Evolutionary conservation across 768 basidiomycete species (phyloP).

Genomic region (Mycena venus): DNA sequence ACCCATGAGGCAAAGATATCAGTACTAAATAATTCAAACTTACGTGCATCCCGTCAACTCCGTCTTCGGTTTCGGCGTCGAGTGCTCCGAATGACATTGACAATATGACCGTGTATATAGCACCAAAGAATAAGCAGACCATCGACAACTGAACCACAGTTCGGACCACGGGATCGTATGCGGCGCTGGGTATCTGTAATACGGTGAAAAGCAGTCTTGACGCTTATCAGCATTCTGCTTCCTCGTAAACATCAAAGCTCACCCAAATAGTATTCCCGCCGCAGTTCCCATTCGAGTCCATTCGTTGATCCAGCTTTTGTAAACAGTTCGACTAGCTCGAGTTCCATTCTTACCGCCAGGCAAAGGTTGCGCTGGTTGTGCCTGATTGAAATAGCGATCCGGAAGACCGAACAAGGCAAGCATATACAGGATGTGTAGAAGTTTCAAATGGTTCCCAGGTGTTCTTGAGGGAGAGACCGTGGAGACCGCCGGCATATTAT

Average conservation of each 20-base stretch:
- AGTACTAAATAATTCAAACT: not conserved
- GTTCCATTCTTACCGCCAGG: constrained; percentile 5
- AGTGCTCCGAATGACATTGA: not conserved
- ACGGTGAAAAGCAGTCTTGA: constrained; percentile 2
- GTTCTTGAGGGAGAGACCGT: not conserved
- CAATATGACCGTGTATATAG: not conserved
- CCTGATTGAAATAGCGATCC: not conserved
- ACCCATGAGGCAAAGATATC: not conserved
- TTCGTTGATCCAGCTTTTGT: constrained; percentile 5
- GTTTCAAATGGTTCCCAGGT: not conserved
- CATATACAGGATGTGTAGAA: not conserved
- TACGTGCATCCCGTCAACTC: not conserved
- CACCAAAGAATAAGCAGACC: constrained; percentile 6
- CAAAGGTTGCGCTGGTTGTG: constrained; percentile 1
- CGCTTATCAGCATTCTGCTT: constrained; percentile 5
- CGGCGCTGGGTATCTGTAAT: not conserved
- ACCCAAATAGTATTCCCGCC: constrained; percentile 5
- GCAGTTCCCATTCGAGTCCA: constrained; percentile 12
- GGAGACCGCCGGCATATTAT: not conserved
- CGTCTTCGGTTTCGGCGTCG: not conserved
- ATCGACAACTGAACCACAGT: not conserved
- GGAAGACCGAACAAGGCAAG: constrained; percentile 3
- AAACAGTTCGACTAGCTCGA: not conserved
- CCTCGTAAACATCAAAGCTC: not conserved
- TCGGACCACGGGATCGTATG: too few relatives aligned